Percentiles rank a stretch among this genome's conserved stretches.
Evolutionary conservation across 2,329 filamentous ascomycete species (phyloP).

Genomic region (Moelleriella libera): DNA sequence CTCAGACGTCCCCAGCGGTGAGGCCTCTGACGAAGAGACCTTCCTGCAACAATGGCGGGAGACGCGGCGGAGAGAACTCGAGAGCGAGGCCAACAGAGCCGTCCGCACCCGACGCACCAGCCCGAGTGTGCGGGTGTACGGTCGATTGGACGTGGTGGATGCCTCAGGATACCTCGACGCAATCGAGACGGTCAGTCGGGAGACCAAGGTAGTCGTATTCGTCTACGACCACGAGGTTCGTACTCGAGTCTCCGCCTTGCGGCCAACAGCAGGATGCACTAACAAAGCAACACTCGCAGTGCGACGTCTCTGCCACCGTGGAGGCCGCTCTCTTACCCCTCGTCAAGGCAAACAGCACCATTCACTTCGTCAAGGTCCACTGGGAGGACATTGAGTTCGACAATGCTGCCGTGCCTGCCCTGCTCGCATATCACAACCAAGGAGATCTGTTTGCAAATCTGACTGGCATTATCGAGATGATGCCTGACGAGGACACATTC

Average conservation of each 20-base stretch:
- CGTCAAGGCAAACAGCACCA: slow-evolving; percentile 53
- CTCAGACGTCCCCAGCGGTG: slow-evolving; percentile 24
- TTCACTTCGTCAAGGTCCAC: slow-evolving; percentile 83
- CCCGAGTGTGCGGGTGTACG: slow-evolving; percentile 66
- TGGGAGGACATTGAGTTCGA: slow-evolving; percentile 92
- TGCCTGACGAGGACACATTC: slow-evolving; percentile 54
- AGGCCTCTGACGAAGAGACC: slow-evolving; percentile 55
- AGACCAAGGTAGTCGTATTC: slow-evolving; percentile 82
- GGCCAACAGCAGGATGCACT: background rate
- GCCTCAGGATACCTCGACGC: slow-evolving; percentile 89
- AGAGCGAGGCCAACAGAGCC: slow-evolving; percentile 40
- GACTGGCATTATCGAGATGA: slow-evolving; percentile 74
- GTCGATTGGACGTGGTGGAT: slow-evolving; percentile 71
- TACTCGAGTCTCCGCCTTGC: slow-evolving; percentile 5
- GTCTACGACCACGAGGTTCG: slow-evolving; percentile 79
- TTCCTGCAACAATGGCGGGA: slow-evolving; percentile 83
- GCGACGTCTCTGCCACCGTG: slow-evolving; percentile 62
- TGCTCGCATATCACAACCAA: slow-evolving; percentile 75
- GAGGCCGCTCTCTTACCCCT: slow-evolving; percentile 66
- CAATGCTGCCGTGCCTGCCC: slow-evolving; percentile 69
- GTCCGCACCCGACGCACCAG: slow-evolving; percentile 55
- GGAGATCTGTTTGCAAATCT: slow-evolving; percentile 86
- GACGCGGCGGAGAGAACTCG: slow-evolving; percentile 62
- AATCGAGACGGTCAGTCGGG: slow-evolving; percentile 73
- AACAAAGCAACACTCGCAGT: slow-evolving; percentile 35